phyloP scores from a whole-genome alignment of 2,329 filamentous ascomycete species.

The Orbilia javanica region DNA sequence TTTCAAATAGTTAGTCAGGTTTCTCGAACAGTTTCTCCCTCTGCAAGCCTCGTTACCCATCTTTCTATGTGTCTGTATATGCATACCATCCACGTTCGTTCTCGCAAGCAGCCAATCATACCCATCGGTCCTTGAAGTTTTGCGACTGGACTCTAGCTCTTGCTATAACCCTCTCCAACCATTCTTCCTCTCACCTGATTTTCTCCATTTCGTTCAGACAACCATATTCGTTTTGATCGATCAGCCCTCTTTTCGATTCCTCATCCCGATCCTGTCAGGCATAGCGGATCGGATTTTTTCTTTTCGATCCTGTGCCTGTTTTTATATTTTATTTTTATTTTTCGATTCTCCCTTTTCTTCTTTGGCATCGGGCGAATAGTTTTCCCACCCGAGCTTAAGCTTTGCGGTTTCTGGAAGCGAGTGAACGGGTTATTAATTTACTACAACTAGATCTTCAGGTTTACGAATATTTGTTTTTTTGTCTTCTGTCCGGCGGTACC shows the following conservation, averaged over 20 bases:
- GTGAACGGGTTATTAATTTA: constrained; percentile 27
- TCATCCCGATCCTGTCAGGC: background rate
- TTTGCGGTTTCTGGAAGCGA: constrained; percentile 57
- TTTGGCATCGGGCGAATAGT: constrained; percentile 41
- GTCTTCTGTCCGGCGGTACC: constrained; percentile 7
- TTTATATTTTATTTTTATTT: constrained; percentile 24
- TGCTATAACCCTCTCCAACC: constrained; percentile 35
- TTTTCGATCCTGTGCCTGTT: constrained; percentile 52
- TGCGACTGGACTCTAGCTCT: constrained; percentile 33
- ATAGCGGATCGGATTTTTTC: constrained; percentile 36
- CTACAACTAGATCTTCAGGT: constrained; percentile 30
- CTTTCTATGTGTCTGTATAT: constrained; percentile 13
- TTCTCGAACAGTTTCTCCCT: constrained; percentile 4
- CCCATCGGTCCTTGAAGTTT: constrained; percentile 25
- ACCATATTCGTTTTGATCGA: constrained; percentile 6
- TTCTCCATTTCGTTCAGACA: constrained; percentile 25
- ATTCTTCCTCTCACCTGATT: constrained; percentile 50
- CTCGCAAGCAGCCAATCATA: constrained; percentile 38
- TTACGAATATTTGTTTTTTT: constrained; percentile 22
- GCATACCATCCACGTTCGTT: constrained; percentile 5
- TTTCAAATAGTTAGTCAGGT: constrained; percentile 9
- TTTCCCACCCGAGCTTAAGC: constrained; percentile 55
- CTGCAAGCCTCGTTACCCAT: constrained; percentile 3
- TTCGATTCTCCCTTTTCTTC: constrained; percentile 54
- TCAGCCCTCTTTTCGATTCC: constrained; percentile 10